Evolutionary conservation across 371 early-diverging fungal genomes (phyloP), one percentile per base, ranked within the genome.

Genomic region (Dichotomocladium elegans): DNA sequence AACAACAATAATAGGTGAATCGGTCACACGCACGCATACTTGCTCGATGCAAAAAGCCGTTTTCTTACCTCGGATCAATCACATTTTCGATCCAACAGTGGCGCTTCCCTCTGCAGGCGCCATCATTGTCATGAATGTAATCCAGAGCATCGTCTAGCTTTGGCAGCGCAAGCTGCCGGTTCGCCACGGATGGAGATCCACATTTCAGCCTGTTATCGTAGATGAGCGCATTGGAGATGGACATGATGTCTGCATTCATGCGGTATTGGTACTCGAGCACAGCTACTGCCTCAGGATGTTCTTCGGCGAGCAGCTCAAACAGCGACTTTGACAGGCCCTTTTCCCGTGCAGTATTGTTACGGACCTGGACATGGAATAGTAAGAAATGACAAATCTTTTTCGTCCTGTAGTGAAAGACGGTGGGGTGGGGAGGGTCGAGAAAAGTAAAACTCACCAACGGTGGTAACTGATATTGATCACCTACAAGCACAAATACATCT

Each of bases 391-490:
- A n/a, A n/a, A n/a, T n/a, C n/a, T n/a, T n/a, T n/a, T n/a, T n/a
- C n/a, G n/a, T n/a, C n/a, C n/a, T n/a, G n/a, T n/a, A n/a, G n/a
- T n/a, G n/a, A n/a, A n/a, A n/a, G n/a, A n/a, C n/a, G n/a, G n/a
- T n/a, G n/a, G n/a, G n/a, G n/a, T n/a, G n/a, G n/a, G n/a, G n/a
- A n/a, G n/a, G n/a, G n/a, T n/a, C n/a, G n/a, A n/a, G n/a, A 53
- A 19, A 22, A 27, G 37, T 41, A 27, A 31, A 45, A 33, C 81
- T 68, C 69, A 94, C 90, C 49, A 99, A 68, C 6, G 99, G 99
- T n/a, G 95, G 94, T 3, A 99, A 83, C 66, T 99, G 99, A 58
- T 98, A 89, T 59, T 95, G 94, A 68, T 99, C 99, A 12, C 99
- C 99, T 10, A 99, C 98, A 7, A 99, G 74, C 14, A 99, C 86